Percentiles rank a stretch among this genome's conserved stretches.
Conservation (phyloP, 2,329 filamentous ascomycete species). For the Phaeosphaeria sp. region DNA sequence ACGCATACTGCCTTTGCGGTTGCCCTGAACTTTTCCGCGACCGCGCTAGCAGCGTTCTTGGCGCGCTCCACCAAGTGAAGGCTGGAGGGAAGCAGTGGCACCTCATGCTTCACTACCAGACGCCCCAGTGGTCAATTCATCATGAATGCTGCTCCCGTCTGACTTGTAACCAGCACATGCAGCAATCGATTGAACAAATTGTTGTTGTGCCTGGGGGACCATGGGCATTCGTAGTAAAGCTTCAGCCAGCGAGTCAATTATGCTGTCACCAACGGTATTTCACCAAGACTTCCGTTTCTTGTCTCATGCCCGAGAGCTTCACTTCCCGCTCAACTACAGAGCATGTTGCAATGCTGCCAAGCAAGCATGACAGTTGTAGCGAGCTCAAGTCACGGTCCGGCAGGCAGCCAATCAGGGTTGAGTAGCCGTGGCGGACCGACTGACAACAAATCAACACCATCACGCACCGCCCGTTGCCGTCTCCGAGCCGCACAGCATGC, state of each 20-base stretch:
- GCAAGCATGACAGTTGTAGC: neutral
- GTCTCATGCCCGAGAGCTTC: neutral
- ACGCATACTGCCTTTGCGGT: conserved; percentile 1
- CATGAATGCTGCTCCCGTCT: no score
- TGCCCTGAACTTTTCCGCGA: conserved; percentile 11
- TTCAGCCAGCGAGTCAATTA: no score
- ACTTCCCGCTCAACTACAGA: neutral
- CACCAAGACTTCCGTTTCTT: neutral
- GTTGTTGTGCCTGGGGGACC: no score
- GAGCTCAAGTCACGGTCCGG: conserved; percentile 17
- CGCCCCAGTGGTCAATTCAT: no score
- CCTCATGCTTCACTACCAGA: no score
- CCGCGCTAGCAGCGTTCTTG: neutral
- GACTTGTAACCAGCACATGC: no score
- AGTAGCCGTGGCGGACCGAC: conserved; percentile 14
- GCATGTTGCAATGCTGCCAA: neutral
- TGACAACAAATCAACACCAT: conserved; percentile 15
- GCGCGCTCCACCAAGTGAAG: neutral
- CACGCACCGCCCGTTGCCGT: conserved; percentile 9
- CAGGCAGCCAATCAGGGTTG: conserved; percentile 12
- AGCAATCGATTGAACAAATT: no score
- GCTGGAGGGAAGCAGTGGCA: neutral
- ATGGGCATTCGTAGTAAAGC: no score
- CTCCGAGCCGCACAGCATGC: conserved; percentile 2
- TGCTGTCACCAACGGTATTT: neutral